Evolutionary conservation across 331 rosid genomes (phyloP).

Genomic region (Quercus phellos): DNA sequence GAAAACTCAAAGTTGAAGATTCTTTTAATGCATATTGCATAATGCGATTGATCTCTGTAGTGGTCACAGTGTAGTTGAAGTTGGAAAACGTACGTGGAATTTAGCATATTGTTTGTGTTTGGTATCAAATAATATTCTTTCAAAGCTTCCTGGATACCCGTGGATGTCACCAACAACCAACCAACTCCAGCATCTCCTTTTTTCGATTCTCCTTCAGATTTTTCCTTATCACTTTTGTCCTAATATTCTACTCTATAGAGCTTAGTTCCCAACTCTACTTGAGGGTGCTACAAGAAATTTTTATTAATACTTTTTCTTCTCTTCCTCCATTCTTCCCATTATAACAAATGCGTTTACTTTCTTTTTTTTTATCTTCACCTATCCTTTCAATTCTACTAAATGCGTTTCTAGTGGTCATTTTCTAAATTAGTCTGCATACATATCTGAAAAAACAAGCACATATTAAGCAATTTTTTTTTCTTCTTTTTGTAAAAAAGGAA

Average conservation of each 20-base stretch:
- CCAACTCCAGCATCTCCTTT: background rate
- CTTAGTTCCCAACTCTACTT: background rate
- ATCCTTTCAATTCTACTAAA: no score
- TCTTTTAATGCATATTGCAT: slow-evolving; percentile 2
- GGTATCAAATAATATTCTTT: slow-evolving; percentile 60
- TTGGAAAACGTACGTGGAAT: slow-evolving; percentile 16
- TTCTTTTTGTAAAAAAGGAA: no score
- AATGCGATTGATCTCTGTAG: slow-evolving; percentile 1
- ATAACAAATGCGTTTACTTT: no score
- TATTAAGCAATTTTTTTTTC: no score
- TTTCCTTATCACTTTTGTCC: background rate
- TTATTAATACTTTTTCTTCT: no score
- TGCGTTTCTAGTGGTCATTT: background rate
- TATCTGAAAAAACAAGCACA: background rate
- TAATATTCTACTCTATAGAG: background rate
- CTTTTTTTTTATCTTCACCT: no score
- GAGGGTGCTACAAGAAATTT: background rate
- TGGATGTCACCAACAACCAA: slow-evolving; percentile 12
- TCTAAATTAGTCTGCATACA: background rate
- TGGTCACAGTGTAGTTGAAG: slow-evolving; percentile 24
- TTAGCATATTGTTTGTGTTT: slow-evolving; percentile 16
- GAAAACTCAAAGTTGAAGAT: background rate
- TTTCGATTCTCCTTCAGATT: background rate
- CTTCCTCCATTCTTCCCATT: no score
- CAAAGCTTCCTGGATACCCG: slow-evolving; percentile 21